These are phyloP conservation scores for Clonostachys rhizophaga DNA, from an alignment of 2,329 filamentous ascomycete species.

Conservation along the genomic window DNA sequence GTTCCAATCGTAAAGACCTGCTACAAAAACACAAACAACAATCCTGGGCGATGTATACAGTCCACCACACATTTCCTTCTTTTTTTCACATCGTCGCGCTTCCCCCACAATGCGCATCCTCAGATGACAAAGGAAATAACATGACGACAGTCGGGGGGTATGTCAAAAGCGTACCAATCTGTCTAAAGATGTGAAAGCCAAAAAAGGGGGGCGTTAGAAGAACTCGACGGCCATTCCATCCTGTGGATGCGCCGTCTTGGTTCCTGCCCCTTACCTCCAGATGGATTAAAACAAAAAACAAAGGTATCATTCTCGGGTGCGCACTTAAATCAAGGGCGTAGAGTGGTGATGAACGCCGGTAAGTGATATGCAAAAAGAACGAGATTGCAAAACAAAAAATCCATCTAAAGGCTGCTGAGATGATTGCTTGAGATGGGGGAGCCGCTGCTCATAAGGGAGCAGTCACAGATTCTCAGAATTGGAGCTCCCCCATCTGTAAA, in stretches of 20 bases:
- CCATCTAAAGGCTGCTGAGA: slow-evolving; percentile 1
- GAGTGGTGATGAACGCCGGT: not conserved
- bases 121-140: too few relatives aligned
- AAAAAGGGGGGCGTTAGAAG: too few relatives aligned
- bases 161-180: too few relatives aligned
- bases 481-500: not conserved
- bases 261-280: too few relatives aligned
- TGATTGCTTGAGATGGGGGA: not conserved
- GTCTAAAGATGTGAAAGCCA: too few relatives aligned
- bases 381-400: not conserved
- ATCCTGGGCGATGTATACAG: not conserved
- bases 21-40: not conserved
- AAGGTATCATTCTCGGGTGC: too few relatives aligned
- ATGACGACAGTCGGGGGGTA: too few relatives aligned
- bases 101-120: too few relatives aligned
- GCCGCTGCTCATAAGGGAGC: too few relatives aligned
- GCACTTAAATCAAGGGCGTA: not conserved
- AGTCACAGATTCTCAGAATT: not conserved
- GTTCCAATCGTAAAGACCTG: slow-evolving; percentile 4
- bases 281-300: too few relatives aligned
- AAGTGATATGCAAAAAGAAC: not conserved
- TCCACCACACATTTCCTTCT: slow-evolving; percentile 2
- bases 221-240: too few relatives aligned
- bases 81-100: not conserved
- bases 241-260: too few relatives aligned